These are phyloP conservation scores for Trichothecium roseum DNA, from an alignment of 2,329 filamentous ascomycete species.

Conservation along the genomic window DNA sequence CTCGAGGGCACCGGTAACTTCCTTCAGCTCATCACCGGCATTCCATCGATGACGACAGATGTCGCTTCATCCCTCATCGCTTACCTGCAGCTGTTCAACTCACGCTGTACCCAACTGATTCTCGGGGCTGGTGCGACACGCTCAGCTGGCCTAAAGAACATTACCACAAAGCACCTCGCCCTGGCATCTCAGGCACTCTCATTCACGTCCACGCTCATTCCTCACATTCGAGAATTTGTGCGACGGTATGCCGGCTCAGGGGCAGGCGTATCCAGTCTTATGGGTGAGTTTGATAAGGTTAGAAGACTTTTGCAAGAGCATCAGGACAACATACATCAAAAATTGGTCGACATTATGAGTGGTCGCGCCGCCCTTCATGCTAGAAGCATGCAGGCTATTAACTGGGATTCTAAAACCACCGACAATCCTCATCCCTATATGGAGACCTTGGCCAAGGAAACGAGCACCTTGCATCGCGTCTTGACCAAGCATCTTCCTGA, in stretches of 20 bases:
- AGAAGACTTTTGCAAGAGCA: slow-evolving; percentile 79
- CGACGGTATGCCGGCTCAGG: slow-evolving; percentile 58
- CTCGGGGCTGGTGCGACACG: slow-evolving; percentile 85
- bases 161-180: slow-evolving; percentile 89
- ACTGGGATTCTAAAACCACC: slow-evolving; percentile 53
- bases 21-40: slow-evolving; percentile 69
- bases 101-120: slow-evolving; percentile 89
- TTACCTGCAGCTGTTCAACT: slow-evolving; percentile 90
- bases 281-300: slow-evolving; percentile 83
- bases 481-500: slow-evolving; percentile 74
- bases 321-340: slow-evolving; percentile 82
- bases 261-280: slow-evolving; percentile 44
- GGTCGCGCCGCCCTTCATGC: slow-evolving; percentile 64
- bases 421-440: slow-evolving; percentile 58
- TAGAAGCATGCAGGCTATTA: slow-evolving; percentile 60
- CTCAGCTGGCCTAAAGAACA: slow-evolving; percentile 86
- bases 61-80: slow-evolving; percentile 71
- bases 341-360: slow-evolving; percentile 87
- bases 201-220: slow-evolving; percentile 78
- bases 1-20: slow-evolving; percentile 75
- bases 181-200: slow-evolving; percentile 81
- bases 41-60: slow-evolving; percentile 82
- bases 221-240: slow-evolving; percentile 84
- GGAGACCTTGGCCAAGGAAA: slow-evolving; percentile 81
- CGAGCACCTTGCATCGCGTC: slow-evolving; percentile 72